Evolutionary conservation across 306 rosid species (phyloP).

Genomic region (Medicago lupulina): DNA sequence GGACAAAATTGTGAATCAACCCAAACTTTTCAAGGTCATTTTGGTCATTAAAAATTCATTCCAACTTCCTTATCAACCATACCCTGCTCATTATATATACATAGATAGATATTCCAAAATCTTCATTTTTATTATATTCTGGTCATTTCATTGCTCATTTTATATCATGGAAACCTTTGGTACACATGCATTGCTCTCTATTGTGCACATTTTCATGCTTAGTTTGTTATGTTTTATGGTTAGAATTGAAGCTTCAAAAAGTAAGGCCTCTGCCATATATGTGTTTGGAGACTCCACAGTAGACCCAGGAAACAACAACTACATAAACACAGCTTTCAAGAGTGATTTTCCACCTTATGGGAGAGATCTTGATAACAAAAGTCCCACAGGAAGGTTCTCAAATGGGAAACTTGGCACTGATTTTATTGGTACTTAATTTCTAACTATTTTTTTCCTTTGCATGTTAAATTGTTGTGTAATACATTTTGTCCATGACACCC

Average conservation of each 20-base stretch:
- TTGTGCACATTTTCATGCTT: slow-evolving; percentile 19
- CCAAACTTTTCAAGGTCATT: slow-evolving; percentile 2
- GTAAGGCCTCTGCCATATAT: slow-evolving; percentile 51
- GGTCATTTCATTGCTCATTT: slow-evolving; percentile 5
- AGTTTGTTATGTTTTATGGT: slow-evolving; percentile 21
- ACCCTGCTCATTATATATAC: not conserved
- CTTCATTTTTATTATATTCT: not conserved
- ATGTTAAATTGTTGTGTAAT: not conserved
- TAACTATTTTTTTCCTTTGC: not conserved
- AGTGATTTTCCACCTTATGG: slow-evolving; percentile 77
- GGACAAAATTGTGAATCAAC: slow-evolving; percentile 8
- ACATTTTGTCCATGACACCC: no score
- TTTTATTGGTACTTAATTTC: slow-evolving; percentile 51
- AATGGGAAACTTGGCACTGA: slow-evolving; percentile 76
- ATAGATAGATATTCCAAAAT: slow-evolving; percentile 11
- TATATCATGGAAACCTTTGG: slow-evolving; percentile 36
- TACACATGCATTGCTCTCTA: slow-evolving; percentile 3
- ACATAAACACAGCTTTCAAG: slow-evolving; percentile 45
- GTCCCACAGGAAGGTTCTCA: slow-evolving; percentile 75
- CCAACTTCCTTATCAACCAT: not conserved
- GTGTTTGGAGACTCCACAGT: slow-evolving; percentile 91
- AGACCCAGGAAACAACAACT: slow-evolving; percentile 85
- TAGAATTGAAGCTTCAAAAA: slow-evolving; percentile 40
- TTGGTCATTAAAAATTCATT: slow-evolving; percentile 5
- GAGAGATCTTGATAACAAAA: slow-evolving; percentile 49